A percentile compares a stretch with the other conserved stretches of the same genome.
These are phyloP conservation scores for Trametes cinnabarina DNA, from an alignment of 768 basidiomycete species.

Conservation along the genomic window DNA sequence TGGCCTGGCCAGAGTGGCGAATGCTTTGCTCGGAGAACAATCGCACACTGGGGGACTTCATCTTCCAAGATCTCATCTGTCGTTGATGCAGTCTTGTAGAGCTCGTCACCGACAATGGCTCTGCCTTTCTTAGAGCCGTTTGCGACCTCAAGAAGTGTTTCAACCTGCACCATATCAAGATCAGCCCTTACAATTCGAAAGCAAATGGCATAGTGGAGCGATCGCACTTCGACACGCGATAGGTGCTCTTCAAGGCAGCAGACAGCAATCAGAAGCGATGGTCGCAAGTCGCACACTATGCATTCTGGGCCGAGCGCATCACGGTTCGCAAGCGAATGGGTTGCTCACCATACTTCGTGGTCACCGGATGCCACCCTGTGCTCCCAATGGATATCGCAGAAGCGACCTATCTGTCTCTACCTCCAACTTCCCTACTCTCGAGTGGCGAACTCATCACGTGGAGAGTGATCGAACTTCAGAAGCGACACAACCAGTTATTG, in stretches of 20 bases:
- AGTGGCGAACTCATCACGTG: slow-evolving; percentile 1
- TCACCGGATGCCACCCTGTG: slow-evolving; percentile 19
- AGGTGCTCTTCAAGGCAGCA: slow-evolving; percentile 36
- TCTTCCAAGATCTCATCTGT: slow-evolving; percentile 37
- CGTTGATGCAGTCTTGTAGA: slow-evolving; percentile 37
- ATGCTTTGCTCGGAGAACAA: slow-evolving; percentile 31
- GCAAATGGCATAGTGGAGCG: slow-evolving; percentile 41
- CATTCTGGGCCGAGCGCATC: slow-evolving; percentile 39
- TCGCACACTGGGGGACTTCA: slow-evolving; percentile 27
- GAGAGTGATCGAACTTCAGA: slow-evolving; percentile 1
- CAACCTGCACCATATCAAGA: slow-evolving; percentile 36
- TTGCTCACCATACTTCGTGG: slow-evolving; percentile 29
- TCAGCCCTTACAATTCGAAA: slow-evolving; percentile 42
- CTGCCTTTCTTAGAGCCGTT: slow-evolving; percentile 27
- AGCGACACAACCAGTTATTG: neutral
- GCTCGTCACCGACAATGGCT: slow-evolving; percentile 44
- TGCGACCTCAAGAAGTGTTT: slow-evolving; percentile 26
- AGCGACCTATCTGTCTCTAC: slow-evolving; percentile 17
- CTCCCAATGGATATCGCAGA: slow-evolving; percentile 23
- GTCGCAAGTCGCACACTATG: slow-evolving; percentile 21
- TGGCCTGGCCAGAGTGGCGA: slow-evolving; percentile 32
- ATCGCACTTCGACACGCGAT: slow-evolving; percentile 29
- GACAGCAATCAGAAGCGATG: slow-evolving; percentile 21
- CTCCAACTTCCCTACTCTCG: slow-evolving; percentile 7
- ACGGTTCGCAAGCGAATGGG: slow-evolving; percentile 31